Base-by-base conservation (phyloP, 495 filamentous ascomycete species). In the Penicillium argentinense region DNA sequence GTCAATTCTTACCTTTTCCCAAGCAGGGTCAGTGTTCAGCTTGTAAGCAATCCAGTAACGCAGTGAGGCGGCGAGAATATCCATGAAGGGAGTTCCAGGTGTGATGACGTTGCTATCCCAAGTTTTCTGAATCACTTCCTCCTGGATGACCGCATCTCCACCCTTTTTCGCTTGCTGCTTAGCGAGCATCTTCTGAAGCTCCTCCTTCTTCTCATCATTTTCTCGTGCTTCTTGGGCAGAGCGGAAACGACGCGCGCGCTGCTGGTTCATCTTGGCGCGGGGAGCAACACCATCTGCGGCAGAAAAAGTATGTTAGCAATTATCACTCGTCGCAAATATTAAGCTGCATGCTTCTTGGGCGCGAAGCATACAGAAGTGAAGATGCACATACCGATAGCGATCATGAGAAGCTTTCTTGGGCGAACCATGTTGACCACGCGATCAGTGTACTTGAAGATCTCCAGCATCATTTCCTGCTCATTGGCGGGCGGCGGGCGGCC, bases 401-500 rank as follows among this genome's bases (percentile, higher is more conserved):
- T 97, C 87, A 97, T 90, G 53, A 99, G 78, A 36, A 99, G 68
- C 69, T 95, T 97, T 56, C 95, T 82, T 12, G 93, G 93, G 18
- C 93, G 87, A 50, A 92, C 91, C 92, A 97, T 97, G 64, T 96
- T 96, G 50, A 99, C 88, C 22, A 99, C 92, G 37, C 93, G 84
- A 56, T 99, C 91, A 11, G 95, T 99, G 67, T 97, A 97, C 57
- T 87, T 87, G 74, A 97, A 97, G 49, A 97, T 83, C 59, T 91
- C 95, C 50, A 96, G 45, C 93, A 99, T 99, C 95, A 99, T 99
- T 68, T 97, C 93, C 66, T 93, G 88, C 74, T 99, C 93, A 30
- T 89, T 91, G 57, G 85, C 86, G 21, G 93, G 93, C 4, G 93
- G 80, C 3, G 93, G 89, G 49, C 79, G 85, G 53, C 97, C 92